Conservation (phyloP, 805 yeast species). For the Tetrapisispora namnaoensis region DNA sequence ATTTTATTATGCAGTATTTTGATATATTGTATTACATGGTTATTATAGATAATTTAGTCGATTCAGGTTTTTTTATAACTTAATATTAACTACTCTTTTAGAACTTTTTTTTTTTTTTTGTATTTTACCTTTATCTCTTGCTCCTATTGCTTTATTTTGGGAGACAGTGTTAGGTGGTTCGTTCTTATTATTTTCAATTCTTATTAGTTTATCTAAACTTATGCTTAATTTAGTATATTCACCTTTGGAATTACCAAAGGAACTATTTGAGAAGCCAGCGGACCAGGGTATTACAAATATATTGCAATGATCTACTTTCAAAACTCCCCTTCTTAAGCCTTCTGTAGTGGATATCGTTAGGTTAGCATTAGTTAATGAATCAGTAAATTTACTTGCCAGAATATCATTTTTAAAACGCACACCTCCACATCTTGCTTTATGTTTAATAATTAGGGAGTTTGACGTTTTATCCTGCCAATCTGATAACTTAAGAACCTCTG, state of each 20-base stretch:
- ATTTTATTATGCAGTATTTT: no score
- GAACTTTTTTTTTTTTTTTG: conserved; percentile 9
- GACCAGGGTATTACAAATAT: conserved; percentile 17
- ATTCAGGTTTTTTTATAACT: conserved; percentile 1
- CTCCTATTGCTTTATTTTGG: conserved; percentile 1
- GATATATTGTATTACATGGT: no score
- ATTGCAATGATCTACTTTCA: conserved; percentile 13
- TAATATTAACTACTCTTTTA: conserved; percentile 5
- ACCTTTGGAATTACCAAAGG: conserved; percentile 16
- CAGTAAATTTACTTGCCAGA: conserved; percentile 9
- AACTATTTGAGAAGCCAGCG: conserved; percentile 13
- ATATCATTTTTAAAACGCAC: conserved; percentile 14
- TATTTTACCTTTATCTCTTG: conserved; percentile 5
- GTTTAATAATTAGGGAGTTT: conserved; percentile 16
- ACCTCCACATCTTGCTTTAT: conserved; percentile 21
- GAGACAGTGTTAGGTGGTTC: background rate
- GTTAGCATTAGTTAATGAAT: conserved; percentile 3
- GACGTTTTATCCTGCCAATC: conserved; percentile 18
- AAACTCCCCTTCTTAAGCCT: conserved; percentile 12
- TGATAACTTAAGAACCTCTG: conserved; percentile 20
- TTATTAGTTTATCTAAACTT: conserved; percentile 11
- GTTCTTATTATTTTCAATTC: conserved; percentile 4
- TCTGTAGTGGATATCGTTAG: conserved; percentile 2
- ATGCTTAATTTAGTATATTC: conserved; percentile 17
- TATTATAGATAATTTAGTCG: background rate